phyloP scores from a whole-genome alignment of 441 rosid species.

The Sinapis alba region DNA sequence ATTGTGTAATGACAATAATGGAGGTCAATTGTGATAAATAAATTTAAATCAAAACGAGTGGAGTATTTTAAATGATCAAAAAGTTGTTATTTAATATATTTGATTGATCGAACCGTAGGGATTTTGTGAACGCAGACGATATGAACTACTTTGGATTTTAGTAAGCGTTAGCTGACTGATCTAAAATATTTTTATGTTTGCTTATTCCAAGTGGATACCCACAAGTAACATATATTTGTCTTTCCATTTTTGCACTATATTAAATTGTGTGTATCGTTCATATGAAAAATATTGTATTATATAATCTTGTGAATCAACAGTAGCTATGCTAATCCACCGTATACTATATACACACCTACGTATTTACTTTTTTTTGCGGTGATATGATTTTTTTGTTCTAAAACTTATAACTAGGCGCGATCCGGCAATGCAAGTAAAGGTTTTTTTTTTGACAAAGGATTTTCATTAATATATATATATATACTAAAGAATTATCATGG shows the following conservation, averaged over 20 bases:
- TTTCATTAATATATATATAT: no score
- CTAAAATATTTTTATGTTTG: slow-evolving; percentile 20
- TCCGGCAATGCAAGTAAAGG: background rate
- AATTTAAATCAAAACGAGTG: slow-evolving; percentile 23
- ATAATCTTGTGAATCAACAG: slow-evolving; percentile 23
- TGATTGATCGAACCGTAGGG: slow-evolving; percentile 27
- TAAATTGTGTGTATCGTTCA: background rate
- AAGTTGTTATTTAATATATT: background rate
- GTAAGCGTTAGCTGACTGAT: slow-evolving; percentile 37
- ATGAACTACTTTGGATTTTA: slow-evolving; percentile 31
- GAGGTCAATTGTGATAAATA: slow-evolving; percentile 29
- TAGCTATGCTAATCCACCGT: background rate
- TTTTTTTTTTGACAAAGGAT: no score
- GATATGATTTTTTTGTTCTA: background rate
- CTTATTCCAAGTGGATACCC: slow-evolving; percentile 31
- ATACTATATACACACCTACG: background rate
- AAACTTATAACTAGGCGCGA: background rate
- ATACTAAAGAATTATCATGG: no score
- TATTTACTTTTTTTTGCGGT: background rate
- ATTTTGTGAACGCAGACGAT: slow-evolving; percentile 8
- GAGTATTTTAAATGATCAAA: slow-evolving; percentile 19
- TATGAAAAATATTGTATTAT: background rate
- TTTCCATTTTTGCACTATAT: background rate
- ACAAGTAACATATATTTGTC: slow-evolving; percentile 24
- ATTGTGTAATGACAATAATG: slow-evolving; percentile 10